Evolutionary conservation across 2,329 filamentous ascomycete species (phyloP), one percentile per base, ranked within the genome.

Genomic region (Colletotrichum viniferum): DNA sequence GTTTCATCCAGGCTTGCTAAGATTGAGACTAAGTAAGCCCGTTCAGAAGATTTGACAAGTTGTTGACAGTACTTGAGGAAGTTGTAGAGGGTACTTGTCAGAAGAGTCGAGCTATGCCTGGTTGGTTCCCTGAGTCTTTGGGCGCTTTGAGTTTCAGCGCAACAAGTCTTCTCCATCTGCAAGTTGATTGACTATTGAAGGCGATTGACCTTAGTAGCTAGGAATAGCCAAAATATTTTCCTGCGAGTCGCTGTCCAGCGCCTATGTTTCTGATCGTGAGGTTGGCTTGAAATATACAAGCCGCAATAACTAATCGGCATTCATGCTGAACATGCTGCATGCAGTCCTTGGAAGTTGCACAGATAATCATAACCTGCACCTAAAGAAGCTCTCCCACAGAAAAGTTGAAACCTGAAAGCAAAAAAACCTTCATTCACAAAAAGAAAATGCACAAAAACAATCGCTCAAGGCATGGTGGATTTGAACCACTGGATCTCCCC

Each of bases 401-500:
- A 48, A 48, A 48, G 10, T 12, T 30, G 28, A 30, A 30, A 30
- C 28, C 28, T n/a, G 43, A 13, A 48, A 48, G n/a, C 4, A 24
- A 43, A 18, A 26, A 7, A 4, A 24, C 18, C 14, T 16, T 13
- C 13, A 18, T 26, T 28, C 3, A 13, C 10, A 4, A 48, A 7
- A 48, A 5, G n/a, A 36, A 38, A 56, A 5, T 6, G 18, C 18
- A 69, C n/a, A 67, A 67, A 52, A n/a, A 0, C 0, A 6, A 6
- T 0, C 0, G 5, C 73, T 36, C 63, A 66, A 28, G 3, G 1
- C 0, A 1, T 0, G 0, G 18, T 38, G 69, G 69, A 13, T 1
- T 75, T 14, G 14, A 75, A 73, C 69, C 73, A 34, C 55, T 7
- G 0, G 6, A 18, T 3, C 73, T 75, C 73, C 73, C 73, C 69